Base-by-base conservation (phyloP, 164 flowering plant genomes). In the Aristolochia californica region DNA sequence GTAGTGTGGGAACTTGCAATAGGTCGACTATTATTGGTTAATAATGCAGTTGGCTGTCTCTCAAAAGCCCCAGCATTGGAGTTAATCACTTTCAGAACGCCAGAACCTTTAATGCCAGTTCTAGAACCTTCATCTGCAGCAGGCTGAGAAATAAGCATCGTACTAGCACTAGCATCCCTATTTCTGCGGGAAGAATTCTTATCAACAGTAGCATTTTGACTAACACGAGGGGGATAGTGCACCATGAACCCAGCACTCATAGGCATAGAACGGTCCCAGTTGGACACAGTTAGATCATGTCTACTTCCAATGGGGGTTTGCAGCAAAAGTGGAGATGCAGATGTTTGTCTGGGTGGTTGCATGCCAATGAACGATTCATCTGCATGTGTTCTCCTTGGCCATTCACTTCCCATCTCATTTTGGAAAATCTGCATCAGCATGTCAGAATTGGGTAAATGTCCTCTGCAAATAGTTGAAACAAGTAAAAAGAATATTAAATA, bases 81-180 rank as follows among this genome's bases (percentile, higher is more conserved):
- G 64, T 70, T 78, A 25, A 78, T 43, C 17, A 80, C 69, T 57
- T 73, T 78, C 71, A 77, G 68, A 27, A 88, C 68, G 49, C 87
- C 83, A 24, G 95, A 83, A 17, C 93, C 93, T 72, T 84, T 88
- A 21, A 82, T 82, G n/a, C 98, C 96, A 28, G 96, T 88, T 78
- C 98, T 78, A 20, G 96, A 91, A 47, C 98, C 96, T 67, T 91
- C 98, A 77, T 91, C 98, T 62, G 96, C 93, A 56, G 90, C 98
- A 25, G 83, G 66, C 30, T 78, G 85, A 59, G 96, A 75, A 58
- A 80, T 72, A 48, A 74, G 38, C 22, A 90, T 77, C 52, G 88
- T 77, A 62, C 80, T 72, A n/a, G 70, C 67, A 71, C 71, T 73
- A 40, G 71, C 59, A 22, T 88, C 95, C 68, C 75, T 75, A 40